Evolutionary conservation across 352 stramenopile species (phyloP), one percentile per base, ranked within the genome.

Genomic region (Pythium monospermum): DNA sequence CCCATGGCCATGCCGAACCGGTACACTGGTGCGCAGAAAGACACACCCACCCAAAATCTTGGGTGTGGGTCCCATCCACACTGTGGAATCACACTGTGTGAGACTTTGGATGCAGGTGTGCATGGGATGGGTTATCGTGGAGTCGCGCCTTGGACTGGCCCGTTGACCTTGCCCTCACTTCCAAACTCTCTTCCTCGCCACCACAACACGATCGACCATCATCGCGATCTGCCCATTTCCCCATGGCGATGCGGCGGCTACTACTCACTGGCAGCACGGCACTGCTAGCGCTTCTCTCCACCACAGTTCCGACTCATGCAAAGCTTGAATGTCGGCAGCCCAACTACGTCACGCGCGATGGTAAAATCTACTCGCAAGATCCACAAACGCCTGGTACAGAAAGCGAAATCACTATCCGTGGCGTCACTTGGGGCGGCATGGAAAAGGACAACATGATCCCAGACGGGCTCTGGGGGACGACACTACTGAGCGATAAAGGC

Each of bases 371-470:
- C 19, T 73, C 75, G 0, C 54, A 80, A 19, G 73, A 87, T 35
- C 72, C 73, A 27, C 21, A 49, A 13, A 60, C 78, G 31, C 26
- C 57, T 12, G 64, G 59, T 2, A 53, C 59, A 2, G 49, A 80
- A 61, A 82, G 70, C 10, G 59, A 77, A 42, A 71, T 88, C 49
- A 63, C 53, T n/a, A 83, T 88, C 58, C 76, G 79, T 31, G 77
- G 77, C 35, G 74, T 88, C 4, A 25, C 68, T 2, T 88, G 77
- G 77, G 57, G 68, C 44, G 77, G 77, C 31, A 85, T 86, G 70
- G 77, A 88, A 62, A 79, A 81, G 57, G 68, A 75, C 18, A 67
- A 86, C 45, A 82, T 80, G 64, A 85, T 87, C 52, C 73, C 71
- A 3, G 67, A 82, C 25, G 76, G 76, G 2, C 57, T 87, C 30